These are phyloP conservation scores for Pseudogymnoascus sp. DNA, from an alignment of 2,329 filamentous ascomycete genomes.

Conservation along the genomic window DNA sequence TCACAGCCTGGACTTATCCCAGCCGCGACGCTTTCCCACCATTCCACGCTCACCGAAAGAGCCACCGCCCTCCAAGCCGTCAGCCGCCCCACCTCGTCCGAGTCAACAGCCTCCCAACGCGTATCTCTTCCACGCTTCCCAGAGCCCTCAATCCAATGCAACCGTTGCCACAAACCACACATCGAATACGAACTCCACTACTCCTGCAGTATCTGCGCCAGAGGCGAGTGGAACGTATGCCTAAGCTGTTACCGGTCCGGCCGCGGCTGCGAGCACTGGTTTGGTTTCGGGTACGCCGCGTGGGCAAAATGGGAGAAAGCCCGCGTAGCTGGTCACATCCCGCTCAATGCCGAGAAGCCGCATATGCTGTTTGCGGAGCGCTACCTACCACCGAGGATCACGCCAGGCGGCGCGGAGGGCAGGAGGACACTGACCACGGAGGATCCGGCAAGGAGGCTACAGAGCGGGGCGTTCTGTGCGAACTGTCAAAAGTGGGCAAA, in stretches of 20 bases:
- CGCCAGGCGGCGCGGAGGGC: constrained; percentile 46
- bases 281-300: constrained; percentile 72
- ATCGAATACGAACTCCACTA: constrained; percentile 86
- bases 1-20: constrained; percentile 14
- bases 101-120: constrained; percentile 23
- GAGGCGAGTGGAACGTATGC: constrained; percentile 72
- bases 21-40: constrained; percentile 13
- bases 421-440: constrained; percentile 55
- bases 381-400: constrained; percentile 44
- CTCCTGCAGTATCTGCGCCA: constrained; percentile 64
- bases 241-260: constrained; percentile 69
- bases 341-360: constrained; percentile 37
- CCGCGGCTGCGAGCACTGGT: constrained; percentile 78
- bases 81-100: constrained; percentile 25
- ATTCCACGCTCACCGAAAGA: constrained; percentile 17
- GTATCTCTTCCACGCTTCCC: constrained; percentile 41
- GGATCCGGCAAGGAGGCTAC: constrained; percentile 59
- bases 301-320: constrained; percentile 57
- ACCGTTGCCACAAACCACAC: constrained; percentile 59
- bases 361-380: constrained; percentile 54
- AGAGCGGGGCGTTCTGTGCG: constrained; percentile 79
- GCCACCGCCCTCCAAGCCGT: constrained; percentile 25
- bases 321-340: constrained; percentile 26
- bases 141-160: constrained; percentile 69
- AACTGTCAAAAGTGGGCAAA: constrained; percentile 67